Evolutionary conservation across 169 alveolate species (phyloP), one percentile per base, ranked within the genome.

Genomic region (Plasmodium ovale): DNA sequence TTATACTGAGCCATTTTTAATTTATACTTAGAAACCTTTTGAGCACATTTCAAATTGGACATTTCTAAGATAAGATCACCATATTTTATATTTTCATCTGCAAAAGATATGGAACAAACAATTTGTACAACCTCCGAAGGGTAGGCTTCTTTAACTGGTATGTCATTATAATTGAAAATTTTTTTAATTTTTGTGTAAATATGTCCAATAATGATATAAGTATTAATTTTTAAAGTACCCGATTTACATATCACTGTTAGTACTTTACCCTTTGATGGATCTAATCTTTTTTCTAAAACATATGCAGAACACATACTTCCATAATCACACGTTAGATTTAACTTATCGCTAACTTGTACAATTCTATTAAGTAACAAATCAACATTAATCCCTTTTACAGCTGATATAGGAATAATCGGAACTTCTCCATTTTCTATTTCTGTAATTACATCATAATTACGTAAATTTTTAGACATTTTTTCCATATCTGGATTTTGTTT

Each of bases 381-480:
- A 10, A 97, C 60, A 54, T 96, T 95, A 1, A 71, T 90, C 21
- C 94, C 93, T 27, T 87, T 74, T 67, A 91, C 92, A 14, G 99
- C 99, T 35, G 97, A 94, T 47, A 97, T 96, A 51, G 93, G 96
- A 6, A 96, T 96, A 21, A 94, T 87, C n/a, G 97, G 97, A 2
- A 94, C 91, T 7, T 47, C 88, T 59, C 65, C 97, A 68, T 85
- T 85, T 62, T 85, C 91, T 27, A 68, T 27, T 23, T 67, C 96
- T 6, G 97, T 97, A 16, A 89, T 59, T 7, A 95, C 89, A 25
- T 96, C 97, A 21, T 92, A 62, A 21, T 67, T 74, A 21, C 94
- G 31, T 16, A 93, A 96, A 27, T 87, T 44, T 14, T 92, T 87
- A 3, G 88, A 79, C 2, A 95, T 71, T 39, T 94, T 92, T 2